Base-by-base conservation (phyloP, 2,329 filamentous ascomycete genomes). In the Epicoccum nigrum region DNA sequence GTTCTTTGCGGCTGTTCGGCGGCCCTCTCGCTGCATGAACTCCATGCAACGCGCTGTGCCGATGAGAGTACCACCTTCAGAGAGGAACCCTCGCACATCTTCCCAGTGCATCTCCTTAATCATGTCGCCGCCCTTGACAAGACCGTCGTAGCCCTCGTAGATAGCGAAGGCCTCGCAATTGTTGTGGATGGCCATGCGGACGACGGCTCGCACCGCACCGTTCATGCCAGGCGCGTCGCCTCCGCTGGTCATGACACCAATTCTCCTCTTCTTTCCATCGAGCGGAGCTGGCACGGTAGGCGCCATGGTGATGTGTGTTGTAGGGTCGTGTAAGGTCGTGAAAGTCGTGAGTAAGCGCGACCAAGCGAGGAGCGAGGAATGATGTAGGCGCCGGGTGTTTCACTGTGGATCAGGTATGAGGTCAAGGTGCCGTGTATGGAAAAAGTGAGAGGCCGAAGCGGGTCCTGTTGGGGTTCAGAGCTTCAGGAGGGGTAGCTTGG, bases 181-280 rank as follows among this genome's bases (percentile, higher is more conserved):
- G 74, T 89, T 84, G 74, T 94, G 86, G 62, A 97, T 90, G 42
- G 92, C 85, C 83, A 92, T 96, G 63, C 94, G 89, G 51, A 99
- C 90, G 21, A 96, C 89, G 41, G 92, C 91, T 55, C 92, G 85
- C 30, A 97, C 91, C 28, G 90, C 90, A 55, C 86, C 91, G 75
- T 94, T 96, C 92, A 97, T 97, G 72, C 92, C 92, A 2, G 91
- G 92, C 60, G 91, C 90, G 81, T 97, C 92, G 69, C 92, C 92
- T 70, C 92, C 92, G 63, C 90, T 95, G 69, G 92, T 97, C 87
- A 97, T 91, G 74, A 97, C 86, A 60, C 87, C 92, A 72, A 97
- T 93, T 59, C 83, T 79, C 69, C 85, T 83, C 72, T 81, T 83
- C 71, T 79, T 80, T 60, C 75, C 70, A 56, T 69, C 69, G 61